Base-by-base conservation (phyloP, 129 eudicot genomes). In the Kitagawia praeruptora region DNA sequence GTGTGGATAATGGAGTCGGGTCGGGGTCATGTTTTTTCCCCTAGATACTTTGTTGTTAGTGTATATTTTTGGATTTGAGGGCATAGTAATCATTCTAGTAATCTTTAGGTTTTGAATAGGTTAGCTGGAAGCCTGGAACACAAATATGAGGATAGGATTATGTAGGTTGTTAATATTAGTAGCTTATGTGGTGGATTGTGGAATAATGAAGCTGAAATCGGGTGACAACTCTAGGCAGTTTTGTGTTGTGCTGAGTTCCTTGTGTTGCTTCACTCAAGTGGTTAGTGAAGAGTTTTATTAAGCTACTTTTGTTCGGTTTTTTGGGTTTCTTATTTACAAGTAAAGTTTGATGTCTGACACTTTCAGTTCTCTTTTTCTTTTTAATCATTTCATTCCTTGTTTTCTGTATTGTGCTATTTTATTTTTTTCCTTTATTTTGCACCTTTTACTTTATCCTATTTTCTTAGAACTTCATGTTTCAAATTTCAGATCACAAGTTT, bases 401-500 rank as follows among this genome's bases (percentile, higher is more conserved):
- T 48, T 19, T 15, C n/a, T 56, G 37, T 42, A 21, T 39, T 41
- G 28, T 6, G 0, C 8, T 5, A 23, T 49, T 31, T 46, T 46
- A 49, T 0, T 49, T 3, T 44, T 11, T 42, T 11, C 39, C 9
- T 5, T 39, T 61, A n/a, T 51, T 23, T 51, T 18, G 58, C 45
- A 34, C 39, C 18, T 66, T 66, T 5, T 19, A 23, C 61, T 25
- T 77, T 38, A 56, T 78, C 72, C 74, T 81, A 61, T 56, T 64
- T 47, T 28, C 71, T 78, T 49, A 45, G 40, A 51, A 47, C 34
- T 76, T 14, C 28, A 58, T 23, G 39, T 37, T 64, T 40, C 25
- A 48, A 23, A 72, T 81, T 89, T 82, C 92, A 92, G 97, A 87
- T 81, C 81, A 83, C 87, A 79, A 77, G 79, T 78, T 86, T 85